Evolutionary conservation across 345 rosid genomes (phyloP).

Genomic region (Reutealis trisperma): DNA sequence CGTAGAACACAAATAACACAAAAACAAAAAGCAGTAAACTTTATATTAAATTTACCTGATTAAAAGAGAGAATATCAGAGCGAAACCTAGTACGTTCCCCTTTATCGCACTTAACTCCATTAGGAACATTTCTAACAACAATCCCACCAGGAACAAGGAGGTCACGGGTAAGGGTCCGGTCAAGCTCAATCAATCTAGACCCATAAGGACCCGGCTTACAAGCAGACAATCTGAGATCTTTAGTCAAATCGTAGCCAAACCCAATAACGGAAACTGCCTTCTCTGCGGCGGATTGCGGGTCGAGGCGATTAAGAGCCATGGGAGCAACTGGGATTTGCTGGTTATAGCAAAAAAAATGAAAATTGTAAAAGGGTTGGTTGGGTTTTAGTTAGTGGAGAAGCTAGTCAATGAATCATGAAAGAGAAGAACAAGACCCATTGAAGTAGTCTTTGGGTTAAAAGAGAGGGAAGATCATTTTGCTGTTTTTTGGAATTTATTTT

Average conservation of each 20-base stretch:
- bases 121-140: slow-evolving; percentile 60
- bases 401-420: slow-evolving; percentile 5
- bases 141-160: slow-evolving; percentile 72
- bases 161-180: slow-evolving; percentile 45
- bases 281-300: slow-evolving; percentile 78
- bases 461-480: slow-evolving; percentile 1
- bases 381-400: slow-evolving; percentile 1
- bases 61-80: slow-evolving; percentile 82
- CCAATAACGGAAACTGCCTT: slow-evolving; percentile 88
- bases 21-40: too few relatives aligned
- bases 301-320: slow-evolving; percentile 54
- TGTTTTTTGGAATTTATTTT: neutral
- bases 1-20: neutral
- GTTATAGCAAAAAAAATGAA: neutral
- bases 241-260: slow-evolving; percentile 66
- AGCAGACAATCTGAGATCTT: slow-evolving; percentile 58
- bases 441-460: slow-evolving; percentile 34
- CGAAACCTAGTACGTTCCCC: slow-evolving; percentile 85
- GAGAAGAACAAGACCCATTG: slow-evolving; percentile 30
- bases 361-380: neutral
- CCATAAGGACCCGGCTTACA: slow-evolving; percentile 55
- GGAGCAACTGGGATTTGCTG: neutral
- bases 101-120: slow-evolving; percentile 83
- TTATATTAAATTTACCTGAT: slow-evolving; percentile 48
- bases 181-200: slow-evolving; percentile 61